phyloP scores from a whole-genome alignment of 108 stramenopile genomes.

The Fragilaria crotonensis region DNA sequence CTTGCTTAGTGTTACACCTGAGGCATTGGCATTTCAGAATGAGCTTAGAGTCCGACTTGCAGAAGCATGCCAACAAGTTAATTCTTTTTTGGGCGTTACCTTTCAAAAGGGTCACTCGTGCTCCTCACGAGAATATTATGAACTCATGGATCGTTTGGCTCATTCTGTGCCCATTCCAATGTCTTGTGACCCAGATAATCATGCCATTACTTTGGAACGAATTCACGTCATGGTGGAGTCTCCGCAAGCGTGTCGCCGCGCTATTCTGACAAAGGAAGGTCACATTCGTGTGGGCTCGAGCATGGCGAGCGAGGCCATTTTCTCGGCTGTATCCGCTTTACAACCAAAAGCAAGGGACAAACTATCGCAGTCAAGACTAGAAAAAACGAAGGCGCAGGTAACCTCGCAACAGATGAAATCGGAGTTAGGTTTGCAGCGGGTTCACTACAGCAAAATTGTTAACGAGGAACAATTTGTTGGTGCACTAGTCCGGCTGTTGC shows the following conservation, averaged over 20 bases:
- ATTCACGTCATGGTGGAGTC: slow-evolving; percentile 50
- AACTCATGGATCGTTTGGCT: slow-evolving; percentile 36
- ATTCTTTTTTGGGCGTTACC: slow-evolving; percentile 18
- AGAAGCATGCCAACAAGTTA: neutral
- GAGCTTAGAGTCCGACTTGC: slow-evolving; percentile 4
- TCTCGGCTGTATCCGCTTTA: slow-evolving; percentile 12
- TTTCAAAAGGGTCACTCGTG: slow-evolving; percentile 62
- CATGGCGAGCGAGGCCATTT: slow-evolving; percentile 27
- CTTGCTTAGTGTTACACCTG: slow-evolving; percentile 39
- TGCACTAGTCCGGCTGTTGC: slow-evolving; percentile 35
- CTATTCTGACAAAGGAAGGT: slow-evolving; percentile 54
- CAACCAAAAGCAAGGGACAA: slow-evolving; percentile 12
- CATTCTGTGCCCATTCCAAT: neutral
- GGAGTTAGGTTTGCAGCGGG: slow-evolving; percentile 42
- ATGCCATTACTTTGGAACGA: slow-evolving; percentile 8
- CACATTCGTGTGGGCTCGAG: slow-evolving; percentile 37
- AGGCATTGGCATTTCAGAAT: slow-evolving; percentile 8
- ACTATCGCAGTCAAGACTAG: slow-evolving; percentile 9
- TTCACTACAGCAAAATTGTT: slow-evolving; percentile 16
- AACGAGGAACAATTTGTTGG: slow-evolving; percentile 30
- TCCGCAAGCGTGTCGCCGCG: slow-evolving; percentile 38
- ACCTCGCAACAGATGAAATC: slow-evolving; percentile 32
- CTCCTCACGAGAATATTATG: slow-evolving; percentile 46
- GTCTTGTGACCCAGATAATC: neutral
- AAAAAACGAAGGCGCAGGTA: slow-evolving; percentile 14